These are phyloP conservation scores for Pyrrhoderma noxium DNA, from an alignment of 1,284 basidiomycete genomes.

Conservation along the genomic window DNA sequence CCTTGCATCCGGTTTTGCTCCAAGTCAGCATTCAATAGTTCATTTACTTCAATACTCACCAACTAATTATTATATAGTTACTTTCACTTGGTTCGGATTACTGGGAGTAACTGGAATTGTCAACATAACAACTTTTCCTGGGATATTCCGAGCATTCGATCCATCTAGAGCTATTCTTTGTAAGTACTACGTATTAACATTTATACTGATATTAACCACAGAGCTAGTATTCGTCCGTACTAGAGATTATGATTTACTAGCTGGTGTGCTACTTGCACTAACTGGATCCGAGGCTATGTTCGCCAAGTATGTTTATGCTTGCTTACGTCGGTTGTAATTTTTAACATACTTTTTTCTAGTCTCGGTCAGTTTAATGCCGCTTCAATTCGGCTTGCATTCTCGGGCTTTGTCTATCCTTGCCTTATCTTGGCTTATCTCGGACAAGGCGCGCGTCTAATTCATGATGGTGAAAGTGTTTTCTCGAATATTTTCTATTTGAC, in stretches of 20 bases:
- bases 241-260: conserved; percentile 49
- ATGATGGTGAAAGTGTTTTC: conserved; percentile 41
- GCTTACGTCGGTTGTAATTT: not conserved
- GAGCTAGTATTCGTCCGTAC: conserved; percentile 55
- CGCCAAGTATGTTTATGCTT: conserved; percentile 40
- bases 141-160: conserved; percentile 59
- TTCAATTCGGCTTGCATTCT: conserved; percentile 52
- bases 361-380: conserved; percentile 59
- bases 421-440: conserved; percentile 62
- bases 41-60: not conserved
- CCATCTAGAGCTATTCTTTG: conserved; percentile 56
- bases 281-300: conserved; percentile 67
- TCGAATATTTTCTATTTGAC: conserved; percentile 54
- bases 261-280: conserved; percentile 56
- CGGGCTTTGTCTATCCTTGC: conserved; percentile 48
- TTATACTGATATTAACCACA: not conserved
- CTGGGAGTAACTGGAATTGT: conserved; percentile 47
- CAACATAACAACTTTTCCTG: conserved; percentile 49
- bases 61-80: conserved; percentile 32
- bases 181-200: conserved; percentile 26
- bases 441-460: conserved; percentile 56
- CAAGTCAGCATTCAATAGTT: conserved; percentile 29
- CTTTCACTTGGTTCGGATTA: conserved; percentile 50
- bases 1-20: conserved; percentile 48
- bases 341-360: conserved; percentile 27